Percentiles rank a stretch among this genome's conserved stretches.
These are phyloP conservation scores for Juglanconis sp. DNA, from an alignment of 2,329 filamentous ascomycete species.

Conservation along the genomic window DNA sequence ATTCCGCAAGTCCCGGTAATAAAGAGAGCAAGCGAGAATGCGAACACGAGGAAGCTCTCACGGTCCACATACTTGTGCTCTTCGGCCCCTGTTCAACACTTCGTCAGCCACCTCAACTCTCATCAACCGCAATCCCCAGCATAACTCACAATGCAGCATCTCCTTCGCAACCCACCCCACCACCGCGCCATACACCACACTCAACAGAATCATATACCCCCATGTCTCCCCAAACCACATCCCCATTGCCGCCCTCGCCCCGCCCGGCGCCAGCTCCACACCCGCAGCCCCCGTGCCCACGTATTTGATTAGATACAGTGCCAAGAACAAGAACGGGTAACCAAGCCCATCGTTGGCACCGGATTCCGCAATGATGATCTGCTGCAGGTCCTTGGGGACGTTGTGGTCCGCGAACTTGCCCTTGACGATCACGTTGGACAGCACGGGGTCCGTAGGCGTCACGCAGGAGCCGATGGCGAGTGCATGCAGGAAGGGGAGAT, in stretches of 20 bases:
- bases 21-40: constrained; percentile 80
- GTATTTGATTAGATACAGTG: constrained; percentile 80
- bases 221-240: constrained; percentile 84
- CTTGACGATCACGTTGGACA: constrained; percentile 89
- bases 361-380: constrained; percentile 77
- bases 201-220: constrained; percentile 78
- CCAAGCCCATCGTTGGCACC: constrained; percentile 87
- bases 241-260: constrained; percentile 64
- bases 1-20: constrained; percentile 83
- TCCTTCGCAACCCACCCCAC: constrained; percentile 82
- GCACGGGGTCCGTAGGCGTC: constrained; percentile 85
- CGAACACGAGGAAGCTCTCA: constrained; percentile 85
- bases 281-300: constrained; percentile 50
- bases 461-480: constrained; percentile 80
- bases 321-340: constrained; percentile 84
- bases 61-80: constrained; percentile 77
- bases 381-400: constrained; percentile 76
- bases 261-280: constrained; percentile 48
- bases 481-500: constrained; percentile 71
- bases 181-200: constrained; percentile 69
- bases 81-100: constrained; percentile 52
- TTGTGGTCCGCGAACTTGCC: constrained; percentile 91
- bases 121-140: too few relatives aligned
- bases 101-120: background rate
- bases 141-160: constrained; percentile 63